Evolutionary conservation across 108 stramenopile genomes (phyloP), one percentile per base, ranked within the genome.

Genomic region (Fragilariopsis cylindrus): DNA sequence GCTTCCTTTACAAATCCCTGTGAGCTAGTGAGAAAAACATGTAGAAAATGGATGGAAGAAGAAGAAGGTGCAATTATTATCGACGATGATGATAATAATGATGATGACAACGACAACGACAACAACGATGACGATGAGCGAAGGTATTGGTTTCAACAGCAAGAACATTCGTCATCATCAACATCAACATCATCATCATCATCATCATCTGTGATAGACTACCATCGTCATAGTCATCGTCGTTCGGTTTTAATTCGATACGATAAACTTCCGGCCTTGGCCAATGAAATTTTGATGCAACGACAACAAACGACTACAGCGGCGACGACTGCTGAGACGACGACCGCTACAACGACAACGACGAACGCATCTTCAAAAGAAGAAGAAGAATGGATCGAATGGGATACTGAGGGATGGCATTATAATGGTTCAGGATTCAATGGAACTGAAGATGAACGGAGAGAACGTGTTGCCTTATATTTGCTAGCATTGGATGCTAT

Each of bases 321-420:
- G 18, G 18, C 39, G 9, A 60, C 16, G 21, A 30, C 19, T 30
- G 30, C 30, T 30, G 30, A 30, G 2, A 30, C 30, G 30, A 30
- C 30, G 19, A 57, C 57, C 19, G 58, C 21, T 30, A 11, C 52
- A 53, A 11, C 52, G 13, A 2, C 52, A 53, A 53, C 11, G 52
- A 53, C 52, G 52, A 53, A 53, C 2, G 2, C 1, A 2, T 1
- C 52, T 11, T 15, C 13, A 11, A 11, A 15, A 3, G 52, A 53
- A 53, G 52, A 53, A 53, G 52, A 15, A 64, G 21, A 48, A 50
- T 68, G 56, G 75, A 72, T 80, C 44, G 74, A 87, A 57, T 96
- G 97, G 95, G 95, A 97, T 74, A 89, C 83, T 67, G 89, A 92
- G 64, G 92, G 86, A 1, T 95, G 93, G 95, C 96, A 97, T 69